Conservation (phyloP, 148 eudicot species). For the Nepenthes gracilis region DNA sequence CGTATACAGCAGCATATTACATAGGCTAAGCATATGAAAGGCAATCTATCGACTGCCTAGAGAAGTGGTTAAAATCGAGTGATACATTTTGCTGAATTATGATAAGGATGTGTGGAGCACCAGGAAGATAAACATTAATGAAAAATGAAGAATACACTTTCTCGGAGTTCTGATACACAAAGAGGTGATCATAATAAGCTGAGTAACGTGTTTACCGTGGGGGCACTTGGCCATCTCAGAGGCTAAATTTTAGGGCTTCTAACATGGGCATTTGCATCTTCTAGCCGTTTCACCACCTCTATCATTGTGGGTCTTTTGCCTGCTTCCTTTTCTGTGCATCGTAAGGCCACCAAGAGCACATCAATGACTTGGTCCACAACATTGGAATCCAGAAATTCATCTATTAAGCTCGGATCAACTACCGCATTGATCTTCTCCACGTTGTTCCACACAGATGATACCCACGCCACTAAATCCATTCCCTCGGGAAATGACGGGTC, state of each 20-base stretch:
- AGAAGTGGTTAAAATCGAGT: no score
- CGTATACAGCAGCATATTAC: no score
- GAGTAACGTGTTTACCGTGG: no score
- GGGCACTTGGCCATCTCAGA: no score
- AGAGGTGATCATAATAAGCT: no score
- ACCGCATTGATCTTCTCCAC: constrained; percentile 33
- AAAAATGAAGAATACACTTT: no score
- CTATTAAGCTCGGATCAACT: constrained; percentile 35
- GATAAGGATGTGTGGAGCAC: no score
- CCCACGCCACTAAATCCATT: constrained; percentile 51
- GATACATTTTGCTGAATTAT: no score
- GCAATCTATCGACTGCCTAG: no score
- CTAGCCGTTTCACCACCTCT: constrained; percentile 57
- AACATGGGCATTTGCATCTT: constrained; percentile 16
- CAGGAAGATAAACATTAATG: no score
- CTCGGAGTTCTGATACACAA: no score
- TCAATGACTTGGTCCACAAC: constrained; percentile 49
- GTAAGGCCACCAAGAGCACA: constrained; percentile 48
- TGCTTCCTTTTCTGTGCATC: constrained; percentile 60
- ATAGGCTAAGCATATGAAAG: no score
- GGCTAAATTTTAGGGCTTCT: not conserved
- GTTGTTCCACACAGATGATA: constrained; percentile 29
- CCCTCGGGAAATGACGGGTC: constrained; percentile 40
- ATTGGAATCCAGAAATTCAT: constrained; percentile 39
- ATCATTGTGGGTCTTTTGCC: constrained; percentile 71